Base-by-base conservation (phyloP, 495 filamentous ascomycete genomes). In the Penicillium waksmanii region DNA sequence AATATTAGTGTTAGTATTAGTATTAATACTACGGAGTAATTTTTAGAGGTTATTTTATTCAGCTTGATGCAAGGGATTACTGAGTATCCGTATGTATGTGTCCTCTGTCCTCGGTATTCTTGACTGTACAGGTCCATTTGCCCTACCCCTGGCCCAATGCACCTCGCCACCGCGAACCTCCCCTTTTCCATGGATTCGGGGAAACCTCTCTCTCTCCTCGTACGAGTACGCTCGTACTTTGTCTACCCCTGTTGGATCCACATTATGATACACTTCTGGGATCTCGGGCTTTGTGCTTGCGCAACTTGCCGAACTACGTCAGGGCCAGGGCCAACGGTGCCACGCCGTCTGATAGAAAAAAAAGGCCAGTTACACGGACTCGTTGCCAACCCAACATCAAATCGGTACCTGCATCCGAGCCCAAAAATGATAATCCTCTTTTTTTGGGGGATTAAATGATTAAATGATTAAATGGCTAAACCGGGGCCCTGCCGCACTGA, bases 381-480 rank as follows among this genome's bases (percentile, higher is more conserved):
- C 17, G 44, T 25, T 25, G 18, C 6, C 11, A 19, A 48, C 36
- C 21, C 44, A 48, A 10, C 44, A 19, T 48, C 21, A 0, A 25
- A 48, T 1, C 47, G 34, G 63, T 66, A 66, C 63, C 63, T 66
- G 63, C 63, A 57, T 65, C 58, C 52, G 46, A 38, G 35, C 21
- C n/a, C 33, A 27, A 25, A 31, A 34, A 40, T 27, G 12, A 23
- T 23, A 23, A 23, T 23, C 23, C 23, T 23, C 23, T 23, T 23
- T 23, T 23, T 23, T 23, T n/a, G n/a, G n/a, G n/a, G n/a, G n/a
- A n/a, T n/a, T n/a, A n/a, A n/a, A n/a, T n/a, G n/a, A n/a, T n/a
- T 23, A 23, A 23, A 23, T 23, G 23, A 23, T 23, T 23, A 23
- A 23, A 23, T 23, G 36, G 36, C 50, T 55, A 46, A 48, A 62